phyloP scores from a whole-genome alignment of 306 rosid species.

The Inga oerstediana region DNA sequence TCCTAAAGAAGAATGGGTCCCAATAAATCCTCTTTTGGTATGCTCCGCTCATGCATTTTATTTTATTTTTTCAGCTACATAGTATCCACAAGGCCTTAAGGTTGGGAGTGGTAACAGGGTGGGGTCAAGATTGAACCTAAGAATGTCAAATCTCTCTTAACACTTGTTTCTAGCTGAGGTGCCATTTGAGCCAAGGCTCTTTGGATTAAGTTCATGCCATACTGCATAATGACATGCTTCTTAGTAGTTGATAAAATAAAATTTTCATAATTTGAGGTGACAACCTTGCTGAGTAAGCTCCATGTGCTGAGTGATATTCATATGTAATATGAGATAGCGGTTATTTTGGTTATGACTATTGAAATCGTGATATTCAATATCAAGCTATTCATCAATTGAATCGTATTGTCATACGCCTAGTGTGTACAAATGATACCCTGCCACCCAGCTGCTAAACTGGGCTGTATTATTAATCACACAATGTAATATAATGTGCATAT shows the following conservation, averaged over 20 bases:
- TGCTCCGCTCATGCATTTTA: constrained; percentile 32
- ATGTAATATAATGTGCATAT: constrained; percentile 4
- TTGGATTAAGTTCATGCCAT: constrained; percentile 27
- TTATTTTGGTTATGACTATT: not conserved
- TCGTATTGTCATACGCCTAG: not conserved
- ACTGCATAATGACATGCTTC: not conserved
- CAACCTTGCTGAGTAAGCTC: not conserved
- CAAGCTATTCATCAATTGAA: not conserved
- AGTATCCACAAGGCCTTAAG: not conserved
- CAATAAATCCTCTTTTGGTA: constrained; percentile 94
- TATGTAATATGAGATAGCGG: not conserved
- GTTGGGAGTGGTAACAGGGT: not conserved
- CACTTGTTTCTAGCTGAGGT: not conserved
- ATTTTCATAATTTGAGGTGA: not conserved
- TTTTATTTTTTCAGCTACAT: not conserved
- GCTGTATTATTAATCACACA: constrained; percentile 7
- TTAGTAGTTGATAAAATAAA: not conserved
- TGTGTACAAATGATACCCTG: not conserved
- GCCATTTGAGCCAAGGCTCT: not conserved
- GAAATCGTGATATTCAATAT: not conserved
- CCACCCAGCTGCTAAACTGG: not conserved
- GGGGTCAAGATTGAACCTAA: not conserved
- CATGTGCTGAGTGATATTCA: not conserved
- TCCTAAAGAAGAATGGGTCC: constrained; percentile 92
- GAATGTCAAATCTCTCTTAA: not conserved